Evolutionary conservation across 108 stramenopile genomes (phyloP), one percentile per base, ranked within the genome.

Genomic region (Hondaea fermentalgiana): DNA sequence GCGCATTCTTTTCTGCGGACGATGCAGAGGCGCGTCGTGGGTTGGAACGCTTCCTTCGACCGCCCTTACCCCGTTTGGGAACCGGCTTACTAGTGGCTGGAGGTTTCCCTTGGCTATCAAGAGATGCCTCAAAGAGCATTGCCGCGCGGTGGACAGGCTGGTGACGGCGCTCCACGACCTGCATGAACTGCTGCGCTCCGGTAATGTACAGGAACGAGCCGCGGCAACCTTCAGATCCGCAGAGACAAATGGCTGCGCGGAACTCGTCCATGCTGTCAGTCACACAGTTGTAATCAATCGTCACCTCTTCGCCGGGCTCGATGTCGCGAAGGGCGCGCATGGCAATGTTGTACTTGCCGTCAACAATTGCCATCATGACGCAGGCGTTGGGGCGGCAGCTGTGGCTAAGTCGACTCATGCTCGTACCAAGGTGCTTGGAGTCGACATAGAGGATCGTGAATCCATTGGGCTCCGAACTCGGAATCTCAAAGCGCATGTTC

Each of bases 341-440:
- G 55, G 98, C 93, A 44, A 98, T 98, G 60, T 96, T 94, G 83
- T 94, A 60, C 28, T 92, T 91, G 35, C 91, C 72, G 72, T 94
- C 93, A 0, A 95, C 94, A 47, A 94, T 88, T 29, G 97, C 93
- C 87, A 96, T 94, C 91, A 95, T 96, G 58, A 97, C 95, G 49
- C 94, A 91, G 90, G 97, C 97, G 90, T 97, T 98, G 12, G 99
- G 99, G 51, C 93, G 93, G 90, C 99, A 99, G 92, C 95, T 96
- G 91, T 99, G 99, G 93, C 98, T 99, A 87, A 98, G 96, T 88
- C 97, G 98, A 43, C 99, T 90, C 5, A 96, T 97, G 83, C 96
- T 93, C 51, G 96, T 95, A 44, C 98, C 98, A 59, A 92, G 89
- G 87, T 93, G 91, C 10, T 98, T 99, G 55, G 98, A 98, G 92